A percentile compares a stretch with the other conserved stretches of the same genome.
Conservation (phyloP, 1,284 basidiomycete species). For the Chalciporus piperatoides region DNA sequence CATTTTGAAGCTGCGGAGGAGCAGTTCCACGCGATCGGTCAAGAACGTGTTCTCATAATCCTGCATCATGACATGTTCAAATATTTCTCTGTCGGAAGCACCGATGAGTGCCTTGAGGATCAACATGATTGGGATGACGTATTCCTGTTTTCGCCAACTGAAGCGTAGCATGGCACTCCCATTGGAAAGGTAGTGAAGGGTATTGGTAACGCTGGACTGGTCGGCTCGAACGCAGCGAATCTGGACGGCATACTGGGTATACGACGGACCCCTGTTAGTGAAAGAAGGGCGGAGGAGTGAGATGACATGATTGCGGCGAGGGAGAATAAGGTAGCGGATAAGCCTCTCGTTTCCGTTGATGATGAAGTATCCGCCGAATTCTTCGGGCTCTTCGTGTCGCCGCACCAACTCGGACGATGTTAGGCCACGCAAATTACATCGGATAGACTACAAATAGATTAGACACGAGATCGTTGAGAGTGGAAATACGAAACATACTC, state of each 20-base stretch:
- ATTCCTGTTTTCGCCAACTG: conserved; percentile 98
- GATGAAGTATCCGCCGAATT: conserved; percentile 98
- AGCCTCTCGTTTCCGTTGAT: conserved; percentile 99
- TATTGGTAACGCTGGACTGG: conserved; percentile 92
- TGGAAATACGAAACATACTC: conserved; percentile 52
- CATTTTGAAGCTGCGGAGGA: conserved; percentile 95
- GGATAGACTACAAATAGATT: conserved; percentile 64
- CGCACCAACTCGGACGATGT: conserved; percentile 85
- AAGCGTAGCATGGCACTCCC: conserved; percentile 95
- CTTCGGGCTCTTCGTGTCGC: conserved; percentile 95
- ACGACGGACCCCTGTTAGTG: conserved; percentile 89
- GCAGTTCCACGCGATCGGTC: conserved; percentile 96
- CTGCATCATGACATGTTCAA: conserved; percentile 96
- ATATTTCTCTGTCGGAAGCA: conserved; percentile 96
- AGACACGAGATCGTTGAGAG: background rate
- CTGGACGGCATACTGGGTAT: conserved; percentile 92
- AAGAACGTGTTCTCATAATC: conserved; percentile 98
- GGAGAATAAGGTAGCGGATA: conserved; percentile 94
- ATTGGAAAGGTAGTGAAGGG: conserved; percentile 95
- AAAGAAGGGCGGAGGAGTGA: conserved; percentile 86
- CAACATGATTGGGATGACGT: conserved; percentile 97
- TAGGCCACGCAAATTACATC: conserved; percentile 88
- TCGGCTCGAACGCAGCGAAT: conserved; percentile 93
- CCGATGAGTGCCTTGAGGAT: conserved; percentile 94
- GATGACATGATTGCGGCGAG: conserved; percentile 86